Percentiles rank a stretch among this genome's conserved stretches.
Conservation (phyloP, 768 basidiomycete genomes). For the Xerocomus potaroensis region DNA sequence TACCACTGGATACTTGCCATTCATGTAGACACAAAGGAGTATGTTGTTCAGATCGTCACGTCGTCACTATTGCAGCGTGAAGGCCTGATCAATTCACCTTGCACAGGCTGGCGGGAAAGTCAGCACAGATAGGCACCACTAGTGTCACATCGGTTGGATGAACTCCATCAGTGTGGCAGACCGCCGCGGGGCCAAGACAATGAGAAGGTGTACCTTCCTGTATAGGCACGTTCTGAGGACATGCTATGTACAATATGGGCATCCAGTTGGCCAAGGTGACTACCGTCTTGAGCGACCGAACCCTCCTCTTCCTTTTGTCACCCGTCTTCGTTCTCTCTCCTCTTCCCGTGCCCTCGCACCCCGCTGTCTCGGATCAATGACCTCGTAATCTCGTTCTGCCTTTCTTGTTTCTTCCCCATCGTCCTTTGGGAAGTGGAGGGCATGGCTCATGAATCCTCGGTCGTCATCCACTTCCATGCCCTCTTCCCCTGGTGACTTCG, state of each 20-base stretch:
- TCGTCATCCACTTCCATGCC: conserved; percentile 79
- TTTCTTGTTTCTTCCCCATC: conserved; percentile 70
- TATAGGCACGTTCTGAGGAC: no score
- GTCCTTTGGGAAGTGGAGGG: conserved; percentile 73
- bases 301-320: conserved; percentile 22
- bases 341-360: conserved; percentile 75
- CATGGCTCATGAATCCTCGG: conserved; percentile 67
- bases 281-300: conserved; percentile 22
- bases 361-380: conserved; percentile 77
- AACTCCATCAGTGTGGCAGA: no score
- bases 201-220: no score
- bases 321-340: conserved; percentile 60
- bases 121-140: no score
- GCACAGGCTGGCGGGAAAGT: no score
- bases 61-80: no score
- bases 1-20: background rate
- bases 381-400: conserved; percentile 83
- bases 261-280: background rate
- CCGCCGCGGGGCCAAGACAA: no score
- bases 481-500: conserved; percentile 31
- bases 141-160: no score
- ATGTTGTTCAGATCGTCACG: no score
- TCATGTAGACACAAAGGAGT: background rate
- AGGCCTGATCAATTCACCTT: no score
- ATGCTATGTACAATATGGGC: no score